Evolutionary conservation across 495 filamentous ascomycete species (phyloP).

Genomic region (Penicillium arizonense): DNA sequence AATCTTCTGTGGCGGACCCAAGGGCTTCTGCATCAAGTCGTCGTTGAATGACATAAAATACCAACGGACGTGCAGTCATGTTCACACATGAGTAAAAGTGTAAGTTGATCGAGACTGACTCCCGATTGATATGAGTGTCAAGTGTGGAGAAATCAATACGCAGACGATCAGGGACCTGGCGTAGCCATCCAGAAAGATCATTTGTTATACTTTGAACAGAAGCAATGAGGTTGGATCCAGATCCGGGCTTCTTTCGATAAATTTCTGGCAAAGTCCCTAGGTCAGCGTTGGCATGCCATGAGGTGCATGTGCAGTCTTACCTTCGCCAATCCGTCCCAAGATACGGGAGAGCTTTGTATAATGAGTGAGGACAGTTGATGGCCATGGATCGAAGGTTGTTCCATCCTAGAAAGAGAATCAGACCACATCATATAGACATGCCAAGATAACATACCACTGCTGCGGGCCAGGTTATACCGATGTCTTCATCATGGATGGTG

Average conservation of each 20-base stretch:
- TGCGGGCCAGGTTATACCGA: constrained; percentile 41
- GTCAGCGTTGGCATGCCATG: not conserved
- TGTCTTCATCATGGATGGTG: constrained; percentile 50
- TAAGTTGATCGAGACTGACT: constrained; percentile 45
- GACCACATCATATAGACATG: constrained; percentile 1
- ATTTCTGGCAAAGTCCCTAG: constrained; percentile 27
- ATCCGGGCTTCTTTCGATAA: constrained; percentile 43
- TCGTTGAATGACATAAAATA: constrained; percentile 49
- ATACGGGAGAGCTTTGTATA: constrained; percentile 48
- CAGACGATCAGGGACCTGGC: constrained; percentile 38
- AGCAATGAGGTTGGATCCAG: constrained; percentile 41
- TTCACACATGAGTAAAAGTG: constrained; percentile 54
- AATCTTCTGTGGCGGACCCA: constrained; percentile 28
- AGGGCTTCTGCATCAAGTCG: constrained; percentile 31
- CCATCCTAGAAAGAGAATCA: constrained; percentile 20
- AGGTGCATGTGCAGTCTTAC: constrained; percentile 5
- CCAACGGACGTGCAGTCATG: constrained; percentile 48
- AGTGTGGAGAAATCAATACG: constrained; percentile 44
- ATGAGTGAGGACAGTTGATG: constrained; percentile 44
- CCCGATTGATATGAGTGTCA: constrained; percentile 34
- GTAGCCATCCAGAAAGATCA: constrained; percentile 41
- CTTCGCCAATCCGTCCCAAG: constrained; percentile 41
- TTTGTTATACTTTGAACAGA: constrained; percentile 47
- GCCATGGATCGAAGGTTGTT: constrained; percentile 34
- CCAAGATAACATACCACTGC: constrained; percentile 17